Percentiles rank a stretch among this genome's conserved stretches.
These are phyloP conservation scores for Pseudocercospora pini-densiflorae DNA, from an alignment of 2,329 filamentous ascomycete genomes.

Conservation along the genomic window DNA sequence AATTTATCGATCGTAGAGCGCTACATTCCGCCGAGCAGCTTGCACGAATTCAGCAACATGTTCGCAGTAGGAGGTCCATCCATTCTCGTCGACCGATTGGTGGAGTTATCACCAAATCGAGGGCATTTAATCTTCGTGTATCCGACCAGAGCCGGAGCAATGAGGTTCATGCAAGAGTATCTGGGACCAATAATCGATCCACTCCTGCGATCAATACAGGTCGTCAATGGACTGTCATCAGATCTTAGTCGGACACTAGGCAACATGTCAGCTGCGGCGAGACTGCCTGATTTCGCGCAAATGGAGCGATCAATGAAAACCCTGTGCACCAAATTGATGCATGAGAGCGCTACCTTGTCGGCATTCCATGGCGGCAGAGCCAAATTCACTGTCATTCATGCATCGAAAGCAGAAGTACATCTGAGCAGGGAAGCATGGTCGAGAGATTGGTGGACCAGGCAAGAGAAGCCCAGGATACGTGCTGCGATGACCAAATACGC, in stretches of 20 bases:
- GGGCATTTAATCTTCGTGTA: slow-evolving; percentile 67
- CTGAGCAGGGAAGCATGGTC: slow-evolving; percentile 62
- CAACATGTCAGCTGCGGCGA: slow-evolving; percentile 57
- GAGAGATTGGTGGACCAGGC: slow-evolving; percentile 66
- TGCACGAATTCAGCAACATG: slow-evolving; percentile 63
- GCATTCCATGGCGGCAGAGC: slow-evolving; percentile 40
- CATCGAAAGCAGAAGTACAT: slow-evolving; percentile 55
- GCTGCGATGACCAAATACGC: slow-evolving; percentile 53
- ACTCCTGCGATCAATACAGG: slow-evolving; percentile 61
- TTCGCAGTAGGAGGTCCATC: slow-evolving; percentile 61
- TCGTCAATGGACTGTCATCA: slow-evolving; percentile 62
- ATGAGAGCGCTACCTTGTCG: slow-evolving; percentile 34
- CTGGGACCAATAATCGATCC: slow-evolving; percentile 66
- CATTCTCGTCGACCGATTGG: slow-evolving; percentile 63
- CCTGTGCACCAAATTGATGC: slow-evolving; percentile 35
- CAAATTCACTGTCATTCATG: slow-evolving; percentile 51
- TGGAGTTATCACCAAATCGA: slow-evolving; percentile 61
- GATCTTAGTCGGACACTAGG: slow-evolving; percentile 61
- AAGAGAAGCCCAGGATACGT: slow-evolving; percentile 64
- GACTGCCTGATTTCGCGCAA: slow-evolving; percentile 60
- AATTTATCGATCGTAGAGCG: slow-evolving; percentile 66
- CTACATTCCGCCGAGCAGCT: slow-evolving; percentile 66
- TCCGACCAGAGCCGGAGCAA: slow-evolving; percentile 61
- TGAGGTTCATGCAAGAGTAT: slow-evolving; percentile 63
- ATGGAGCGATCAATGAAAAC: slow-evolving; percentile 29